phyloP scores from a whole-genome alignment of 768 basidiomycete species.

The Trametes maxima region DNA sequence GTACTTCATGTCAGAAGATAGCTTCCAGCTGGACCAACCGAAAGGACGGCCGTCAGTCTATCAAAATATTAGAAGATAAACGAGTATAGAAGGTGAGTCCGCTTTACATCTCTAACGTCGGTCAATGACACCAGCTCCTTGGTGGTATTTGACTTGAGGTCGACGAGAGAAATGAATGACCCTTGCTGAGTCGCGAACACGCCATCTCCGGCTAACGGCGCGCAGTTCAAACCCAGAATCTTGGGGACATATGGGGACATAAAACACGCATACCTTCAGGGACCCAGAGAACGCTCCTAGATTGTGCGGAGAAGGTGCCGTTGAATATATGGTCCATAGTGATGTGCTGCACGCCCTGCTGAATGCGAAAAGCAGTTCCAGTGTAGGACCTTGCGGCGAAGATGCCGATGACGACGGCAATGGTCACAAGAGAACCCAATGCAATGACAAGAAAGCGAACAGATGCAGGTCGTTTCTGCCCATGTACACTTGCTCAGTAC shows the following conservation, averaged over 20 bases:
- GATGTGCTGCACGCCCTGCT: constrained; percentile 63
- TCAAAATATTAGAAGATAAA: not conserved
- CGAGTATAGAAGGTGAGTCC: too few relatives aligned
- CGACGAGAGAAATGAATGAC: constrained; percentile 75
- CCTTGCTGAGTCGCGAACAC: constrained; percentile 72
- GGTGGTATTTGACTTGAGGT: constrained; percentile 76
- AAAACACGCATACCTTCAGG: constrained; percentile 66
- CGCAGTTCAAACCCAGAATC: not conserved
- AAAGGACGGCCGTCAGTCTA: constrained; percentile 61
- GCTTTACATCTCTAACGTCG: constrained; percentile 68
- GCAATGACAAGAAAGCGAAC: constrained; percentile 63
- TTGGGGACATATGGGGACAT: not conserved
- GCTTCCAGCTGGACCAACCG: constrained; percentile 64
- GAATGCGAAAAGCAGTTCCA: constrained; percentile 51
- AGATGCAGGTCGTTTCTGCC: constrained; percentile 49
- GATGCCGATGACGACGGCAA: constrained; percentile 73
- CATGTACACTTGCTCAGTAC: not conserved
- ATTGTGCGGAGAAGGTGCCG: constrained; percentile 70
- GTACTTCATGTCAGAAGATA: constrained; percentile 91
- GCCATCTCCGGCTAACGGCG: constrained; percentile 81
- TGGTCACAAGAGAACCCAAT: constrained; percentile 57
- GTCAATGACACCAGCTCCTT: constrained; percentile 55
- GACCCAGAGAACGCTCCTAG: constrained; percentile 74
- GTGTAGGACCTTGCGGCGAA: constrained; percentile 77
- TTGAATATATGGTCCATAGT: constrained; percentile 93